A percentile compares a stretch with the other conserved stretches of the same genome.
These are phyloP conservation scores for Micromonas commoda DNA, from an alignment of 139 green algal genomes.

Conservation along the genomic window DNA sequence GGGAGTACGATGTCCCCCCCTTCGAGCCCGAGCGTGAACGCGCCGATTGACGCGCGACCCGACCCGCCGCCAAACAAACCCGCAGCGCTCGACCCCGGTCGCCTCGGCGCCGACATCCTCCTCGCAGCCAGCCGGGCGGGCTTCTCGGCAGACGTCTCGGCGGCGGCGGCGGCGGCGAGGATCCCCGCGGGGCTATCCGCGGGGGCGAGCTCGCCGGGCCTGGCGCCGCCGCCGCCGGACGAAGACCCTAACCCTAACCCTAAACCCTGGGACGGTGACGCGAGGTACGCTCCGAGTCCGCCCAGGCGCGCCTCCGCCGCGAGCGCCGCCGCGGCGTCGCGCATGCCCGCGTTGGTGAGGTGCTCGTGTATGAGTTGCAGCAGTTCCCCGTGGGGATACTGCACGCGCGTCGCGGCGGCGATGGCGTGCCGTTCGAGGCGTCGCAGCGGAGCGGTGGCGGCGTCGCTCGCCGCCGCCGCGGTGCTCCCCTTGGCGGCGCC, in stretches of 20 bases:
- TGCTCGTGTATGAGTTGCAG: constrained; percentile 67
- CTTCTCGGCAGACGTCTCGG: too few species aligned
- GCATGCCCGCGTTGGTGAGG: constrained; percentile 50
- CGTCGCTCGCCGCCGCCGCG: constrained; percentile 43
- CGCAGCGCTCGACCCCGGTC: too few species aligned
- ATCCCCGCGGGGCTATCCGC: not conserved
- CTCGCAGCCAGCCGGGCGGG: too few species aligned
- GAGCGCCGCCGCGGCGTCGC: constrained; percentile 47
- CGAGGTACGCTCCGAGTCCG: not conserved
- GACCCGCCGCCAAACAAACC: not conserved
- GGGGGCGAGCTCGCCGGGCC: not conserved
- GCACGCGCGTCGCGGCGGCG: constrained; percentile 56
- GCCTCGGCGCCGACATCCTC: not conserved
- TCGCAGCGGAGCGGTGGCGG: constrained; percentile 54
- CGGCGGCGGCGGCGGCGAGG: constrained; percentile 3
- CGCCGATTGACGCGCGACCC: not conserved
- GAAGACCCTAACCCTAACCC: too few species aligned
- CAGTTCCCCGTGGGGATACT: constrained; percentile 59
- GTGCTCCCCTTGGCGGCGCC: not conserved
- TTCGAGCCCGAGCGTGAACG: not conserved
- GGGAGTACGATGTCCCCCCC: too few species aligned
- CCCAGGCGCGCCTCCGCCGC: constrained; percentile 43
- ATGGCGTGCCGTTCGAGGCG: constrained; percentile 65
- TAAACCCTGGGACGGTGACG: too few species aligned
- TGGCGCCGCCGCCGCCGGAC: too few species aligned